Evolutionary conservation across 2,329 filamentous ascomycete genomes (phyloP), one percentile per base, ranked within the genome.

Genomic region (Sporothrix protearum): DNA sequence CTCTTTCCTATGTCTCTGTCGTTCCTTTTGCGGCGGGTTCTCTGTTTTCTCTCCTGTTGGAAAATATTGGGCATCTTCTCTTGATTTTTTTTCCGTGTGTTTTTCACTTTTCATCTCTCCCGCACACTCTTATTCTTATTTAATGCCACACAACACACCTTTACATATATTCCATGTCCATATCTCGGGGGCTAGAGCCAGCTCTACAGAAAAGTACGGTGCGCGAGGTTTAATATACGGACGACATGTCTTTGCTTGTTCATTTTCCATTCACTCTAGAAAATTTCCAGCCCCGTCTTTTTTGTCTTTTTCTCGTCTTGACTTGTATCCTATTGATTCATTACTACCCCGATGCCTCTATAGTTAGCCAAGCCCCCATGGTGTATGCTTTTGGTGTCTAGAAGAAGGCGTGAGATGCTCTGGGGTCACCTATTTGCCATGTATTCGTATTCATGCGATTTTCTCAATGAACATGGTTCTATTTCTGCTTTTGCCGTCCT

Each of bases 211-310:
- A 59, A 45, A 28, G 19, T 28, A 28, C 22, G 36, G 36, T 45
- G 36, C 55, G 59, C 36, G n/a, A 39, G 59, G 59, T 47, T 64
- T 64, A 64, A 63, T 64, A 64, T 28, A 64, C 22, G 33, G 57
- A 64, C 59, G n/a, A 28, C n/a, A 39, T 14, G 22, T 64, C n/a
- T 36, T 45, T 63, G 10, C 10, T 25, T 42, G 33, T 22, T 61
- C 30, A 12, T 25, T 10, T 10, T 45, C n/a, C 7, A 36, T 25
- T 53, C n/a, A 9, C n/a, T 57, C 1, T 19, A 57, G 25, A 33
- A 8, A 8, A 33, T 19, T 33, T n/a, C 33, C 8, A 8, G 28
- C 8, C 14, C 25, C 28, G 53, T 33, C 1, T 25, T 3, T 12
- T 25, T 28, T 19, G n/a, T n/a, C n/a, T 4, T 57, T 6, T 30